Evolutionary conservation across 345 rosid species (phyloP).

Genomic region (Abelmoschus esculentus): DNA sequence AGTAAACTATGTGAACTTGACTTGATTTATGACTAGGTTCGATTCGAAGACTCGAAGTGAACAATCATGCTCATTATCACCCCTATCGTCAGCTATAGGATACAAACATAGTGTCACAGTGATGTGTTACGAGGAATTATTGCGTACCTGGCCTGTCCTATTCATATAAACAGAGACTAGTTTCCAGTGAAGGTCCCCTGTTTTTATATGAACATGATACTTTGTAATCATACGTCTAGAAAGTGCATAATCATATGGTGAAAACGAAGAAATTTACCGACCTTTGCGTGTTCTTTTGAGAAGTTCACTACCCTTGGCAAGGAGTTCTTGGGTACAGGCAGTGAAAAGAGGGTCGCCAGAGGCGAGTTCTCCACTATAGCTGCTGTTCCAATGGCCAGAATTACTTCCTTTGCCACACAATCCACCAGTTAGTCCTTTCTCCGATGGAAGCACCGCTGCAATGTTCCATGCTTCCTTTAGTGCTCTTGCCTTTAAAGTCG

Average conservation of each 20-base stretch:
- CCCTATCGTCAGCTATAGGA: too few species aligned
- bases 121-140: neutral
- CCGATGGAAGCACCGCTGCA: slow-evolving; percentile 67
- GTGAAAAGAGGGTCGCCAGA: slow-evolving; percentile 52
- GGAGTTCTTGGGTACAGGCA: slow-evolving; percentile 54
- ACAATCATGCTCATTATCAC: too few species aligned
- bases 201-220: neutral
- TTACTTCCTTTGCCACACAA: slow-evolving; percentile 31
- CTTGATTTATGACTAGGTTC: too few species aligned
- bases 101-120: too few species aligned
- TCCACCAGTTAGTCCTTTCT: slow-evolving; percentile 44
- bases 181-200: slow-evolving; percentile 98
- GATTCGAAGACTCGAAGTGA: too few species aligned
- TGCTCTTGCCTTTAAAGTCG: slow-evolving; percentile 86
- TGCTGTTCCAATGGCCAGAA: slow-evolving; percentile 27
- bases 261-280: slow-evolving; percentile 5
- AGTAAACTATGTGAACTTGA: too few species aligned
- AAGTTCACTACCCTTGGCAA: slow-evolving; percentile 77
- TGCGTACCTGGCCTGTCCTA: slow-evolving; percentile 44
- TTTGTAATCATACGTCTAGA: neutral
- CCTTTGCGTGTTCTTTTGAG: slow-evolving; percentile 94
- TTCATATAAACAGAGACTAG: slow-evolving; percentile 74
- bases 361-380: slow-evolving; percentile 46
- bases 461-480: slow-evolving; percentile 72
- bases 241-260: neutral